Evolutionary conservation across 2,329 filamentous ascomycete genomes (phyloP), one percentile per base, ranked within the genome.

Genomic region (Dendrostoma leiphaemia): DNA sequence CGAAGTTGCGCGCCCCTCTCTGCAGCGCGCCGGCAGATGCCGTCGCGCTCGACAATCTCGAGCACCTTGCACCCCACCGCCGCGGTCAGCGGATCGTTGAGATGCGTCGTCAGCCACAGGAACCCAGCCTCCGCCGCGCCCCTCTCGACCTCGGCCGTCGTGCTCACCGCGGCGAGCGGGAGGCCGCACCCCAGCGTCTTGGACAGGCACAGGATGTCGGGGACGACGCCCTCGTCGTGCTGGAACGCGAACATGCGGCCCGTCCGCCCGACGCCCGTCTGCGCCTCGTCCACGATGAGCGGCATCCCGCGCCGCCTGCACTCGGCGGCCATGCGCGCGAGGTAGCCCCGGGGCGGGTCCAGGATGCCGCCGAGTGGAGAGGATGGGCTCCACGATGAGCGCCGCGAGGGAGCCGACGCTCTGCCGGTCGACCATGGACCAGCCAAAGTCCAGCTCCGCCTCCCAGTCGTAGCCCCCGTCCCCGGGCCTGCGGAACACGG

Each of bases 391-490:
- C 47, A 86, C 66, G 51, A 88, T 82, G 29, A 83, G 78, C 0
- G 84, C 84, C 0, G 84, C 83, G 0, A 88, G 72, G 0, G 82
- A 85, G 0, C 83, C 84, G 17, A 77, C 76, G 1, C 74, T 80
- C 55, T 83, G 78, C 4, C 73, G 69, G 60, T 87, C 83, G 40
- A 88, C 69, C 67, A 87, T 72, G n/a, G 72, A 70, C 73, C 80
- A 87, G 17, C 81, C 83, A 60, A 80, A 87, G 10, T 83, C 76
- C 13, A 88, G 68, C 63, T 88, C 85, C 0, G 80, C 78, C 59
- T 83, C 73, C 84, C 84, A 88, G 63, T 88, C 84, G 58, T 88
- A 82, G 0, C 75, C 75, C 1, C 83, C 83, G 58, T 87, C 82
- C 1, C 32, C 44, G 0, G 76, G 21, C 32, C 78, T 75, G 9